Evolutionary conservation across 2,329 filamentous ascomycete species (phyloP), one percentile per base, ranked within the genome.

Genomic region (Venturia aucupariae): DNA sequence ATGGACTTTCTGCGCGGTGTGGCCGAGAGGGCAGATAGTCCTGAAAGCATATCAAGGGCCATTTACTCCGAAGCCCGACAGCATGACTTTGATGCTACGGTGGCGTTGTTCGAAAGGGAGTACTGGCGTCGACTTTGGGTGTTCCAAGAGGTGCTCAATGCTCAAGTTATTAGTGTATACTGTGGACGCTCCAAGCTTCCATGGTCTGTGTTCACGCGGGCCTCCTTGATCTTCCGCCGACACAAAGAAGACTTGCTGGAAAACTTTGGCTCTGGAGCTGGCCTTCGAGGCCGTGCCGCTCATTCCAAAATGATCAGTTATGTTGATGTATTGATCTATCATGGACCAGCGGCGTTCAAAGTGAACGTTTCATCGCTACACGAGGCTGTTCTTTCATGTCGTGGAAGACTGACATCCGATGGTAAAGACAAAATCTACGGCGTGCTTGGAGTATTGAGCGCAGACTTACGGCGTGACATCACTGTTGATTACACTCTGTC

Each of bases 351-450:
- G 68, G 66, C 55, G 62, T 70, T 35, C 68, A 67, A 41, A 65
- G 69, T 42, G 46, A 61, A 4, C 32, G 51, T 22, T 62, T 60
- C n/a, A 51, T 70, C 13, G 19, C n/a, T 19, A 57, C 51, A 57
- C 30, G 27, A 57, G 27, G 30, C 51, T 35, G 30, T 57, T 6
- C 51, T 67, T 8, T 55, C 42, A 15, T 72, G 69, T 61, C 66
- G 73, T 39, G 65, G 65, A 30, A 74, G 74, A 62, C 64, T 72
- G 1, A 67, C 66, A n/a, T 65, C 68, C 32, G 72, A 76, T 24
- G 67, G 75, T 4, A 69, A 68, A n/a, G 75, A 77, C 61, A 77
- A 75, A 64, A 68, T 77, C 0, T 76, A 72, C 63, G 75, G 72
- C 6, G 67, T 77, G 22, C 66, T 77, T 0, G 75, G 74, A 0